Evolutionary conservation across 2,329 filamentous ascomycete species (phyloP), one percentile per base, ranked within the genome.

Genomic region (Anisogramma anomala): DNA sequence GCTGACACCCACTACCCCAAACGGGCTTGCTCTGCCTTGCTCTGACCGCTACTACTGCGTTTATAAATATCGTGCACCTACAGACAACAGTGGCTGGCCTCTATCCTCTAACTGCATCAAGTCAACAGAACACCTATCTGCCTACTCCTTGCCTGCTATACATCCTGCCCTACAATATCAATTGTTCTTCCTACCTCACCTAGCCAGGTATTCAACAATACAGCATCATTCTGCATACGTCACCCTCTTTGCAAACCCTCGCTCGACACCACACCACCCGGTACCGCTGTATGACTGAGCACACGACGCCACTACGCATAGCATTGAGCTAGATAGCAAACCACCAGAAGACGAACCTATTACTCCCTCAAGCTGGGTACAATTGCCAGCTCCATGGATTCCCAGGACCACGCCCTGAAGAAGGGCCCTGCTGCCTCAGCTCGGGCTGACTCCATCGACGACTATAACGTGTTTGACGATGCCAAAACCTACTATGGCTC

Each of bases 401-500:
- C 35, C 27, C 28, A 28, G 25, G 25, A 17, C 25, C 40, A 47
- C 17, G 41, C 31, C 25, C 34, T 10, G 14, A 32, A 38, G 20
- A 32, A 41, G 45, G 45, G 26, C 15, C 18, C 41, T 14, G 37
- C 33, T 23, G 2, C 35, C 14, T 26, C 37, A 25, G 28, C 27
- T 17, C 40, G 45, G 22, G 33, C 55, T 33, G 59, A 61, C 30
- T 69, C 65, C 6, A 60, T 64, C 36, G 69, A 74, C 45, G 68
- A 69, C 35, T 57, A 54, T 39, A 58, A 63, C 22, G 65, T 74
- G 35, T 76, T 63, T 49, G 71, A 74, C 45, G 71, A 75, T 59
- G 73, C 73, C 44, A 67, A 65, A 53, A 76, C 72, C 18, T 77
- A 77, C 54, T 77, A 77, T 49, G 22, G 22, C 22, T 61, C 69